Percentiles rank a stretch among this genome's conserved stretches.
Conservation (phyloP, 192 early-diverging fungal species). For the Entomortierella lignicola region DNA sequence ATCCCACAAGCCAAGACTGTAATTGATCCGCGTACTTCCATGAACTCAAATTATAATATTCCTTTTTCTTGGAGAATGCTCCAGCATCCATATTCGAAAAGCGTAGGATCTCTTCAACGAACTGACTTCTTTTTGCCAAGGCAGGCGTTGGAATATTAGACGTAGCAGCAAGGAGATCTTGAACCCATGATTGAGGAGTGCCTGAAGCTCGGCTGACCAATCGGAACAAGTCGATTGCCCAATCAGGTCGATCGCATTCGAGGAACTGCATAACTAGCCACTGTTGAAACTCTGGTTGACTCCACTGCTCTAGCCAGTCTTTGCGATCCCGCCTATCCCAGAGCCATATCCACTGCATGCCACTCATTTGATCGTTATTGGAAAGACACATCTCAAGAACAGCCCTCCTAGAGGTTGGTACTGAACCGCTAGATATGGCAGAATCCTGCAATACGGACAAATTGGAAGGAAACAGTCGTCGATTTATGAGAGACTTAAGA, state of each 20-base stretch:
- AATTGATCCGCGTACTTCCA: slow-evolving; percentile 8
- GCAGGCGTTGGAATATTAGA: neutral
- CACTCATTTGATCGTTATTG: slow-evolving; percentile 3
- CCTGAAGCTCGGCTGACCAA: neutral
- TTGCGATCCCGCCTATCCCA: slow-evolving; percentile 25
- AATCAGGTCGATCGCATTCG: slow-evolving; percentile 16
- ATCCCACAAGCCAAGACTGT: slow-evolving; percentile 17
- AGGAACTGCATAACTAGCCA: slow-evolving; percentile 1
- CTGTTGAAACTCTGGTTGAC: slow-evolving; percentile 17
- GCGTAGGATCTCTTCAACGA: slow-evolving; percentile 8
- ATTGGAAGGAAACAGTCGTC: slow-evolving; percentile 31
- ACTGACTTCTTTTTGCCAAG: neutral
- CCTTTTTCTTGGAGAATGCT: slow-evolving; percentile 8
- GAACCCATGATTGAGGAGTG: slow-evolving; percentile 20
- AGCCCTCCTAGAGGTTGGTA: slow-evolving; percentile 4
- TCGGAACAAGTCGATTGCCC: slow-evolving; percentile 30
- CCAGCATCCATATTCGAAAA: slow-evolving; percentile 8
- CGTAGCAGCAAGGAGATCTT: slow-evolving; percentile 6
- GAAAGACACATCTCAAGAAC: slow-evolving; percentile 21
- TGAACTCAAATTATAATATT: slow-evolving; percentile 12
- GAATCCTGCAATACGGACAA: slow-evolving; percentile 10
- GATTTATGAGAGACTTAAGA: slow-evolving; percentile 13
- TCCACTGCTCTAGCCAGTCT: slow-evolving; percentile 37
- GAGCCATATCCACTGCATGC: slow-evolving; percentile 34
- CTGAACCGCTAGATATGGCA: neutral